A percentile compares a stretch with the other conserved stretches of the same genome.
Conservation (phyloP, 2,329 filamentous ascomycete genomes). For the Escovopsis sp. region DNA sequence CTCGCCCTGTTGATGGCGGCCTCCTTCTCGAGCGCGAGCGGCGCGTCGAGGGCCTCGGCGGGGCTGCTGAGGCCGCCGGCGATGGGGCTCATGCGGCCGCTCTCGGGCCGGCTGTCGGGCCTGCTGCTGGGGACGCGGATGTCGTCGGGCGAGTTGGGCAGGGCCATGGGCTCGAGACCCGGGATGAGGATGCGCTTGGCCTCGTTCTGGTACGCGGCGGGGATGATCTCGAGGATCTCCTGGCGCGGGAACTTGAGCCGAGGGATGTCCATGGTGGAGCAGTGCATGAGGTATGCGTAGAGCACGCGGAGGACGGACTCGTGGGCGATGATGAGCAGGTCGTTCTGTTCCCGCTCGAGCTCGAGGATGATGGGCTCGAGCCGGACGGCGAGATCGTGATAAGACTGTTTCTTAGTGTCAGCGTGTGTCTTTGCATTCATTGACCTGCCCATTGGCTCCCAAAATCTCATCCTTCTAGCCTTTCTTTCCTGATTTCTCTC, state of each 20-base stretch:
- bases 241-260: slow-evolving; percentile 86
- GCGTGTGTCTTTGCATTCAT: slow-evolving; percentile 4
- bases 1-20: slow-evolving; percentile 35
- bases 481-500: no score
- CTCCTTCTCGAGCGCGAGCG: slow-evolving; percentile 33
- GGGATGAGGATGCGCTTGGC: slow-evolving; percentile 83
- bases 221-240: slow-evolving; percentile 98
- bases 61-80: slow-evolving; percentile 32
- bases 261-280: slow-evolving; percentile 87
- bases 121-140: slow-evolving; percentile 49
- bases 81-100: slow-evolving; percentile 31
- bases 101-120: slow-evolving; percentile 14
- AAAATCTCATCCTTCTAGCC: no score
- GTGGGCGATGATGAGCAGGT: slow-evolving; percentile 95
- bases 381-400: slow-evolving; percentile 95
- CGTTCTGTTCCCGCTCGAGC: slow-evolving; percentile 89
- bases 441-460: no score
- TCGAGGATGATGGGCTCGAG: slow-evolving; percentile 96
- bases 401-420: slow-evolving; percentile 49
- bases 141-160: slow-evolving; percentile 67
- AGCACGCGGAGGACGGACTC: slow-evolving; percentile 94
- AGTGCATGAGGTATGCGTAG: slow-evolving; percentile 97
- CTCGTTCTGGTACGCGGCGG: slow-evolving; percentile 92
- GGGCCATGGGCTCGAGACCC: slow-evolving; percentile 46
- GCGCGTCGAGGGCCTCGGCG: slow-evolving; percentile 27